Conservation (phyloP, 2,329 filamentous ascomycete genomes). For the Mycosphaerella sp. region DNA sequence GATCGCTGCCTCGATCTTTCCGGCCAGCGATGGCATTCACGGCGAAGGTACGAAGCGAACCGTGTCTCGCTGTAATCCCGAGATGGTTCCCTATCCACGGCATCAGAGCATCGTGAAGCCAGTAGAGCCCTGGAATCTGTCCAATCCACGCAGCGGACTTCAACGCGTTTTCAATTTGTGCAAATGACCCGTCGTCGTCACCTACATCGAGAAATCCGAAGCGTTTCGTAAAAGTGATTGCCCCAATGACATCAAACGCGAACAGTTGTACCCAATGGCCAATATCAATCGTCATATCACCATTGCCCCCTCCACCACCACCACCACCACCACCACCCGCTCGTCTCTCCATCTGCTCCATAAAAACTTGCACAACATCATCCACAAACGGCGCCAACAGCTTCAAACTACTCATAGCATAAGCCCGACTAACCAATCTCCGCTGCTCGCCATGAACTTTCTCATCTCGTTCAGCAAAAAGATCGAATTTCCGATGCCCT, state of each 20-base stretch:
- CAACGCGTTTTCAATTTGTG: background rate
- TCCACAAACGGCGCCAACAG: slow-evolving; percentile 40
- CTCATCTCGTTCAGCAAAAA: background rate
- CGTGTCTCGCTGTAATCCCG: background rate
- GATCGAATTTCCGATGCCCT: background rate
- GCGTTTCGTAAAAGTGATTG: slow-evolving; percentile 36
- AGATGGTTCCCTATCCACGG: background rate
- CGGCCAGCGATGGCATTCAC: background rate
- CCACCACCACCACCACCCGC: slow-evolving; percentile 3
- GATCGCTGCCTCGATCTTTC: background rate
- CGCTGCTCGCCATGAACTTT: background rate
- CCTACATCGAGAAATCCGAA: slow-evolving; percentile 37
- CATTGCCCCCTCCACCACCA: background rate
- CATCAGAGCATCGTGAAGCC: background rate
- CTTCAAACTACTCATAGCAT: slow-evolving; percentile 24
- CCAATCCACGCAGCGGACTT: background rate
- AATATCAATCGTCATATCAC: slow-evolving; percentile 34
- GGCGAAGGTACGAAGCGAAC: background rate
- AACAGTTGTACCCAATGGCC: slow-evolving; percentile 39
- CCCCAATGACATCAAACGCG: slow-evolving; percentile 42
- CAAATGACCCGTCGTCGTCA: slow-evolving; percentile 25
- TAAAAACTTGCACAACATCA: slow-evolving; percentile 33
- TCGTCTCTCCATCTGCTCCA: slow-evolving; percentile 26
- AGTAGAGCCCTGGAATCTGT: background rate
- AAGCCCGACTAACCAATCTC: background rate